Percentiles rank a stretch among this genome's conserved stretches.
phyloP scores from a whole-genome alignment of 257 asterid species.

The Solanum chiquidenum region DNA sequence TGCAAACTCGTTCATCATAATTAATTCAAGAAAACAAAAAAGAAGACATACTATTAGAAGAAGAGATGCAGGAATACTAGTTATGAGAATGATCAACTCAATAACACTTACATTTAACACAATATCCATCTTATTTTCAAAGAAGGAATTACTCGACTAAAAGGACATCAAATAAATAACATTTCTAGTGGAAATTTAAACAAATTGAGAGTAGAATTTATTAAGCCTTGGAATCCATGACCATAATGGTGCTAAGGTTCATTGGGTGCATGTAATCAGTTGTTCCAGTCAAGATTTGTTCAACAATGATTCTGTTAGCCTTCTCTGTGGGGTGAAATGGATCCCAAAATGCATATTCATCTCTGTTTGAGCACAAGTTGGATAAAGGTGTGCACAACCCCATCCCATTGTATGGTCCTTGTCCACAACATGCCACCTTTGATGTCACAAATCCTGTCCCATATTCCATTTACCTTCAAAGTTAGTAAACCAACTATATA shows the following conservation, averaged over 20 bases:
- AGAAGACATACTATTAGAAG: background rate
- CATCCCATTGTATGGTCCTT: constrained; percentile 81
- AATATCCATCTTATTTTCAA: background rate
- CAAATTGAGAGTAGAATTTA: background rate
- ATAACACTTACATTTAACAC: background rate
- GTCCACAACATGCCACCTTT: constrained; percentile 87
- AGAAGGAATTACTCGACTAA: background rate
- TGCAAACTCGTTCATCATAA: background rate
- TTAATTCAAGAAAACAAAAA: background rate
- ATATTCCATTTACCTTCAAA: background rate
- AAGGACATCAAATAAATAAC: background rate
- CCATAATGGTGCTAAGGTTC: constrained; percentile 69
- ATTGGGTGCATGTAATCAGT: constrained; percentile 57
- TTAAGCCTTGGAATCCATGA: constrained; percentile 34
- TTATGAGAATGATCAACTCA: background rate
- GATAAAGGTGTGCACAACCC: constrained; percentile 75
- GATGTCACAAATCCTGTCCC: constrained; percentile 56
- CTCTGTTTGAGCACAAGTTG: constrained; percentile 58
- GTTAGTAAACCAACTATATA: background rate
- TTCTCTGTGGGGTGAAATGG: constrained; percentile 75
- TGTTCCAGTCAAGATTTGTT: constrained; percentile 46
- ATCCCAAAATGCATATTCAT: constrained; percentile 73
- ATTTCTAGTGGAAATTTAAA: background rate
- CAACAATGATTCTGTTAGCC: constrained; percentile 67
- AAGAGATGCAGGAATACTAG: background rate